These are phyloP conservation scores for Aureobasidium vineae DNA, from an alignment of 2,329 filamentous ascomycete genomes.

Conservation along the genomic window DNA sequence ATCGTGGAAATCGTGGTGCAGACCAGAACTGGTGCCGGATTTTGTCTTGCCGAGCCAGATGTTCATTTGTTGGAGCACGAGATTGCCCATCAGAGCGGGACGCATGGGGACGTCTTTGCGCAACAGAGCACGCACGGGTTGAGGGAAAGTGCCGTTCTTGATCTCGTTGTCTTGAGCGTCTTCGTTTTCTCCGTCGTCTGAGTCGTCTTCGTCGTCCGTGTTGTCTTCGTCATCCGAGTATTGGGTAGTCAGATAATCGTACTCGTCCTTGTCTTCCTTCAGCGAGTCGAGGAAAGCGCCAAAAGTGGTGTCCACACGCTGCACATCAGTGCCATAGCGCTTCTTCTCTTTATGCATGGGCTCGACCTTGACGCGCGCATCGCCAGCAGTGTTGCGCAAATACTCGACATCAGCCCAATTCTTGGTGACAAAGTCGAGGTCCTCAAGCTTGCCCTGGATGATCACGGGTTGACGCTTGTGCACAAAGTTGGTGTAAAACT, in stretches of 20 bases:
- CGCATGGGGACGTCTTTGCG: constrained; percentile 7
- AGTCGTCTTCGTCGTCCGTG: background rate
- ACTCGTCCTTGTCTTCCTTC: constrained; percentile 12
- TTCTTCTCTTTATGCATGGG: constrained; percentile 26
- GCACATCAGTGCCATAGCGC: constrained; percentile 21
- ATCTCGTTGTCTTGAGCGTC: background rate
- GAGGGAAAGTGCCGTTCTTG: constrained; percentile 11
- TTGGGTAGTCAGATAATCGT: constrained; percentile 23
- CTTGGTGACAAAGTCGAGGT: constrained; percentile 10
- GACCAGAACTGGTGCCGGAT: constrained; percentile 15
- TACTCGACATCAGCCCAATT: constrained; percentile 20
- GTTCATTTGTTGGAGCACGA: constrained; percentile 26
- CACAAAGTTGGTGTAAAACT: constrained; percentile 4
- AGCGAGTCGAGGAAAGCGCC: constrained; percentile 17
- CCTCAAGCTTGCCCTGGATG: background rate
- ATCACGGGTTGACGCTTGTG: background rate
- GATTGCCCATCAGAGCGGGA: constrained; percentile 22
- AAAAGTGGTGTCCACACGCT: constrained; percentile 18
- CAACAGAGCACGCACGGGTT: constrained; percentile 20
- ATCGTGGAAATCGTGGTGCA: constrained; percentile 26
- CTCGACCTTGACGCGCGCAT: constrained; percentile 23
- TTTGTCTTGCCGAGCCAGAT: constrained; percentile 23
- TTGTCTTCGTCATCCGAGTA: constrained; percentile 23
- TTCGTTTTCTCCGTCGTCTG: background rate
- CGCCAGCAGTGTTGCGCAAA: constrained; percentile 13